These are phyloP conservation scores for Fusarium nematophilum DNA, from an alignment of 2,329 filamentous ascomycete species.

Conservation along the genomic window DNA sequence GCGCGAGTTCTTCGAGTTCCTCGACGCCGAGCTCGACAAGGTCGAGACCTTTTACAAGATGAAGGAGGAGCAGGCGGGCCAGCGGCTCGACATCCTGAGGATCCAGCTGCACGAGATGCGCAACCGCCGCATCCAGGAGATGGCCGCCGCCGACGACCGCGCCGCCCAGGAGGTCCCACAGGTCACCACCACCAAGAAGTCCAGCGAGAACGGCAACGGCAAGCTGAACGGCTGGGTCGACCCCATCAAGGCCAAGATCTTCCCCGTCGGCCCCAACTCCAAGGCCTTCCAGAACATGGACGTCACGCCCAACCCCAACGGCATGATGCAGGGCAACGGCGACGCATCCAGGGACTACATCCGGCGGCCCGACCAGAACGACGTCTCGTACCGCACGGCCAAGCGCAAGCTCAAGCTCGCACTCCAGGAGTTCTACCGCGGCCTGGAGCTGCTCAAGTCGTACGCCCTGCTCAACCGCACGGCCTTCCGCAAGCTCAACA, in stretches of 20 bases:
- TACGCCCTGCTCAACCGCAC: conserved; percentile 92
- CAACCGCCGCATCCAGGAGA: conserved; percentile 81
- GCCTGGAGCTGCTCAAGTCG: conserved; percentile 89
- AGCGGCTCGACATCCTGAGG: conserved; percentile 76
- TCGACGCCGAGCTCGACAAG: conserved; percentile 88
- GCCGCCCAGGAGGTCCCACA: conserved; percentile 44
- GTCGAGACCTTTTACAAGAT: conserved; percentile 89
- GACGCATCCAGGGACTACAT: conserved; percentile 62
- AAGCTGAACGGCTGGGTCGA: conserved; percentile 58
- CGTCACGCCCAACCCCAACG: conserved; percentile 58
- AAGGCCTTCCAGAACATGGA: conserved; percentile 68
- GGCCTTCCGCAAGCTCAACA: conserved; percentile 96
- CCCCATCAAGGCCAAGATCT: conserved; percentile 65
- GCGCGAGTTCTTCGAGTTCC: conserved; percentile 86
- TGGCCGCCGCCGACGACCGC: conserved; percentile 56
- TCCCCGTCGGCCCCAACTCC: conserved; percentile 70
- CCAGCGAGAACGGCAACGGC: conserved; percentile 37
- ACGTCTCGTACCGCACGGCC: conserved; percentile 85
- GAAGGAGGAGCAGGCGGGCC: conserved; percentile 87
- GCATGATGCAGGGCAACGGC: conserved; percentile 28
- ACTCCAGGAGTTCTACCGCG: conserved; percentile 91
- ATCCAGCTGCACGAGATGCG: conserved; percentile 95
- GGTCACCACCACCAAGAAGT: conserved; percentile 23
- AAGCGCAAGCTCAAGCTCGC: conserved; percentile 93
- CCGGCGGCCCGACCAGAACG: conserved; percentile 57